Percentiles rank a stretch among this genome's conserved stretches.
Conservation (phyloP, 805 yeast species). For the Ogataea methanolica region DNA sequence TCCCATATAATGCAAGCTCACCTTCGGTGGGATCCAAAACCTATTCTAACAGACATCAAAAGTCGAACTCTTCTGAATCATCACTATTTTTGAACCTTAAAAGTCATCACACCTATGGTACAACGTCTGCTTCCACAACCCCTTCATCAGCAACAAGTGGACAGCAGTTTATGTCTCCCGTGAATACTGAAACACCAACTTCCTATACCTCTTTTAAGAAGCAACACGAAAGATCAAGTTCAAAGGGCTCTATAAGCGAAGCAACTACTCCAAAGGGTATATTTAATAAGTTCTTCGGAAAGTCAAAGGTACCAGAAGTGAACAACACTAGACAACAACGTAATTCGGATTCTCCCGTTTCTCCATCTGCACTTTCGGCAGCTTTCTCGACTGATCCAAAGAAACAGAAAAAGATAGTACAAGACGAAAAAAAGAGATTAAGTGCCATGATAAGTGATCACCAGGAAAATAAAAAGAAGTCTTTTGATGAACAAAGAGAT, state of each 20-base stretch:
- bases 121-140: conserved; percentile 14
- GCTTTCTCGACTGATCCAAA: conserved; percentile 7
- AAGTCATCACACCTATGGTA: conserved; percentile 22
- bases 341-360: conserved; percentile 22
- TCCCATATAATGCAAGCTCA: conserved; percentile 22
- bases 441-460: conserved; percentile 13
- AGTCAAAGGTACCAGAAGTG: conserved; percentile 14
- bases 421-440: conserved; percentile 17
- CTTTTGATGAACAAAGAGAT: conserved; percentile 2
- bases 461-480: conserved; percentile 10
- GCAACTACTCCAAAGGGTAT: conserved; percentile 26
- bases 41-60: conserved; percentile 59
- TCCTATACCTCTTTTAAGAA: conserved; percentile 6
- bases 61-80: conserved; percentile 59
- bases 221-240: conserved; percentile 22
- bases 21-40: conserved; percentile 37
- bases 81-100: conserved; percentile 36
- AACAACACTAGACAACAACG: conserved; percentile 5
- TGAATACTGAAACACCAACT: conserved; percentile 8
- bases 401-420: conserved; percentile 8
- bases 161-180: conserved; percentile 6
- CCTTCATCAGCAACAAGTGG: neutral
- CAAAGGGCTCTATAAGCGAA: conserved; percentile 26
- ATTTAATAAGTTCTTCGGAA: conserved; percentile 28
- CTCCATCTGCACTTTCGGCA: conserved; percentile 20